Evolutionary conservation across 2,329 filamentous ascomycete species (phyloP), one percentile per base, ranked within the genome.

Genomic region (Didymella lethalis): DNA sequence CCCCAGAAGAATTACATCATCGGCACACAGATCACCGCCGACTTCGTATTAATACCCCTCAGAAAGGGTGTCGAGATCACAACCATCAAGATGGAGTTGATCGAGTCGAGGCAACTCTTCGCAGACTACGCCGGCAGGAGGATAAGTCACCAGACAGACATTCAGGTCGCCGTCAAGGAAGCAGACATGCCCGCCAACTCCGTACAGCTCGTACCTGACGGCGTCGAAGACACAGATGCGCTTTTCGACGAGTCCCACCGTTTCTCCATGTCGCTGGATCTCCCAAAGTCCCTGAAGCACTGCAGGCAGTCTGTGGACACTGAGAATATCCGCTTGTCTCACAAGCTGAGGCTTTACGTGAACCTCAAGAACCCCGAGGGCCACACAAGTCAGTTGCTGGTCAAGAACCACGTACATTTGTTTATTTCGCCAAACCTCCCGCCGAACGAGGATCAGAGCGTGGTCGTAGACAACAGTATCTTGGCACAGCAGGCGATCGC

Each of bases 351-450:
- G 80, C 85, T 98, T 71, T 92, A 92, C 48, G 89, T 98, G 60
- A 92, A 94, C 46, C 85, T 99, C 38, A 90, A 93, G 77, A 98
- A 99, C 69, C 94, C 95, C 0, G 95, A 99, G 74, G 94, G 93
- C 0, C 95, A 98, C 73, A 85, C 93, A 54, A 97, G 93, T 55
- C 94, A 98, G 88, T 86, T 97, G 51, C 90, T 94, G 51, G 94
- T 94, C 46, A 95, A 93, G 41, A 86, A 98, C 31, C 93, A 95
- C 1, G 86, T 98, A 16, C 92, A 92, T 54, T 89, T 99, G 38
- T 97, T 97, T 79, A 97, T 98, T 66, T 99, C 95, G 5, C 94
- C 95, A 0, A 95, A 95, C 72, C 88, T 97, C 69, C 90, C 92
- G 0, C 86, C 97, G 36, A 92, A 95, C 69, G 92, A 96, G 51